phyloP scores from a whole-genome alignment of 2,329 filamentous ascomycete genomes.

The Leptosphaerulina australis region DNA sequence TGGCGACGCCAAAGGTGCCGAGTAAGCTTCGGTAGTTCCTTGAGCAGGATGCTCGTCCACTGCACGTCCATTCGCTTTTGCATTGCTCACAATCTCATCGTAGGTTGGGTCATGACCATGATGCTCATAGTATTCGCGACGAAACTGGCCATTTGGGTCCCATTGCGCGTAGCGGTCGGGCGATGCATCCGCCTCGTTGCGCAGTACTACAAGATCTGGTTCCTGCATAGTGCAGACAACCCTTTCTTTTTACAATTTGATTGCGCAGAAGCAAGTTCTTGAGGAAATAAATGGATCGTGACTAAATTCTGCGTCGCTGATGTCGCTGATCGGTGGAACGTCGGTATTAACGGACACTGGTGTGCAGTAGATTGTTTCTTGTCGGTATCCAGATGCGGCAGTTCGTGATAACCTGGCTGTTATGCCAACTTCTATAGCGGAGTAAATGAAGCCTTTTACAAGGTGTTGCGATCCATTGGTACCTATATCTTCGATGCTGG shows the following conservation, averaged over 20 bases:
- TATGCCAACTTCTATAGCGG: background rate
- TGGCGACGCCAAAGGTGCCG: slow-evolving; percentile 14
- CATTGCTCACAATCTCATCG: slow-evolving; percentile 15
- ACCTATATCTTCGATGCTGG: background rate
- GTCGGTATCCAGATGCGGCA: slow-evolving; percentile 9
- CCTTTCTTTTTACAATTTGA: background rate
- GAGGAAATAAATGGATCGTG: background rate
- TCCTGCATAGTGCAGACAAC: slow-evolving; percentile 33
- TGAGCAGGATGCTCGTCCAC: background rate
- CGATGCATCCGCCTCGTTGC: slow-evolving; percentile 38
- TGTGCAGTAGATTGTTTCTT: slow-evolving; percentile 11
- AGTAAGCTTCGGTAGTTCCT: background rate
- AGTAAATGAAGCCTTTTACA: background rate
- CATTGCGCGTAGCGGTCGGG: slow-evolving; percentile 36
- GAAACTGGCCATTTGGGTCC: slow-evolving; percentile 38
- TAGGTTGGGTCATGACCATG: slow-evolving; percentile 29
- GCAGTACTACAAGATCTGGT: slow-evolving; percentile 38
- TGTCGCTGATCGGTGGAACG: slow-evolving; percentile 12
- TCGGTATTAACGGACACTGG: slow-evolving; percentile 4
- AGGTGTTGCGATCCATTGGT: background rate
- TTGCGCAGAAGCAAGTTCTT: background rate
- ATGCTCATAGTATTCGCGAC: slow-evolving; percentile 30
- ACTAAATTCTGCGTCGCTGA: slow-evolving; percentile 7
- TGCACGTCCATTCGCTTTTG: slow-evolving; percentile 14
- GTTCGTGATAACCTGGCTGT: background rate